Percentiles rank a stretch among this genome's conserved stretches.
phyloP scores from a whole-genome alignment of 495 filamentous ascomycete species.

The Podospora comata region DNA sequence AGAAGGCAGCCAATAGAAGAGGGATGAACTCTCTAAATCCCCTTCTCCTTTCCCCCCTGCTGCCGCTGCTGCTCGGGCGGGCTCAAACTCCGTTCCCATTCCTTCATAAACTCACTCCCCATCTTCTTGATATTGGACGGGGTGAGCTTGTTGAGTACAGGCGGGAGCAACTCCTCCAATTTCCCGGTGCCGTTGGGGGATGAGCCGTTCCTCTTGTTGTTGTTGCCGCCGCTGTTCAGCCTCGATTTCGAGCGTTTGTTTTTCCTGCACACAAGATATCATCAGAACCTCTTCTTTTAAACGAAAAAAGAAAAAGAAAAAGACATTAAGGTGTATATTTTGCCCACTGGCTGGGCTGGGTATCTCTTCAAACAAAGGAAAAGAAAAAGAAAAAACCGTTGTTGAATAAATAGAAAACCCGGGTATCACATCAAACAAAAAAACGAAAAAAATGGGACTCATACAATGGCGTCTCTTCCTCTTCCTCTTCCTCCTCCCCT shows the following conservation, averaged over 20 bases:
- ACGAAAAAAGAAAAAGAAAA: no score
- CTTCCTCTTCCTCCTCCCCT: conserved; percentile 37
- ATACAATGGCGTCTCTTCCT: conserved; percentile 39
- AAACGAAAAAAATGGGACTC: conserved; percentile 13
- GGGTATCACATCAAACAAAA: background rate
- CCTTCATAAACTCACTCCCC: conserved; percentile 70
- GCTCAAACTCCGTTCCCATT: conserved; percentile 63
- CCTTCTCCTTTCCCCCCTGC: conserved; percentile 9
- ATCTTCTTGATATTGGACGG: conserved; percentile 66
- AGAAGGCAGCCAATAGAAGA: background rate
- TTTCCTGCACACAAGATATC: conserved; percentile 15
- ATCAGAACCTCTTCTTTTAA: background rate
- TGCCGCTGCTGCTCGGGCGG: conserved; percentile 10
- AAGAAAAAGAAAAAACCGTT: no score
- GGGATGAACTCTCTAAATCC: background rate
- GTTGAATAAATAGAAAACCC: background rate
- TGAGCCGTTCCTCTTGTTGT: conserved; percentile 2
- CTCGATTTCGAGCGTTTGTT: conserved; percentile 26
- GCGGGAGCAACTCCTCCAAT: conserved; percentile 61
- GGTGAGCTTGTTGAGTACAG: conserved; percentile 59
- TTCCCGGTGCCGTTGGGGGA: conserved; percentile 20
- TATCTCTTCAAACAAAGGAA: no score
- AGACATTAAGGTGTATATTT: no score
- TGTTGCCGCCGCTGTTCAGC: background rate
- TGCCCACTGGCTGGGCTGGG: no score